A percentile compares a stretch with the other conserved stretches of the same genome.
Conservation (phyloP, 345 rosid species). For the Syzygium grande region DNA sequence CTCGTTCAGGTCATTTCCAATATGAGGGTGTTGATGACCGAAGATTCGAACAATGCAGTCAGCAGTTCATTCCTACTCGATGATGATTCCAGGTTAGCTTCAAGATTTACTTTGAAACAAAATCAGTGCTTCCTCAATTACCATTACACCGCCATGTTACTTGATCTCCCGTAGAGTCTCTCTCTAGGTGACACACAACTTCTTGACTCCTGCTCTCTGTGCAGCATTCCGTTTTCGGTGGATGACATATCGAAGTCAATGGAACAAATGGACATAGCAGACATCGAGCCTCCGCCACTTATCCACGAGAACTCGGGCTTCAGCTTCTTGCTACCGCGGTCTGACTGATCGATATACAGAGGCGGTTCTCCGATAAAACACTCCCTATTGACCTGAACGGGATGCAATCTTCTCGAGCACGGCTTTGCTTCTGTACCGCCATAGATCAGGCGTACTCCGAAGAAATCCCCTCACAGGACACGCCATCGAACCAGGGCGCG, state of each 20-base stretch:
- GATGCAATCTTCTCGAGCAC: background rate
- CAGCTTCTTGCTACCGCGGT: slow-evolving; percentile 74
- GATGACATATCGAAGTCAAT: slow-evolving; percentile 93
- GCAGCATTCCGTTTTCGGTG: slow-evolving; percentile 96
- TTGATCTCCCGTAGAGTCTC: background rate
- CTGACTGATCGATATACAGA: slow-evolving; percentile 25
- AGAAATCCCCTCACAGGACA: background rate
- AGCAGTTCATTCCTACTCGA: slow-evolving; percentile 90
- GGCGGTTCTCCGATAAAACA: background rate
- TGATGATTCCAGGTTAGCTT: slow-evolving; percentile 83
- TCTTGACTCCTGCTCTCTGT: background rate
- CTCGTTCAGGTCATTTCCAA: slow-evolving; percentile 63
- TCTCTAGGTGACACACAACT: background rate
- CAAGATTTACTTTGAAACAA: background rate
- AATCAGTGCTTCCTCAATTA: background rate
- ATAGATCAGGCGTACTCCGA: background rate
- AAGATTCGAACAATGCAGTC: slow-evolving; percentile 91
- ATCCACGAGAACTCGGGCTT: slow-evolving; percentile 84
- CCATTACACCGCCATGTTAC: background rate
- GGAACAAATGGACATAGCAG: slow-evolving; percentile 79
- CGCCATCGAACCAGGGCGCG: background rate
- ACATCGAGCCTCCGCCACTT: slow-evolving; percentile 87
- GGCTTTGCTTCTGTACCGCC: background rate
- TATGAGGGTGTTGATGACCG: slow-evolving; percentile 94
- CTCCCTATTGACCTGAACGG: background rate